Evolutionary conservation across 2,329 filamentous ascomycete species (phyloP).

Genomic region (Talaromyces sp.): DNA sequence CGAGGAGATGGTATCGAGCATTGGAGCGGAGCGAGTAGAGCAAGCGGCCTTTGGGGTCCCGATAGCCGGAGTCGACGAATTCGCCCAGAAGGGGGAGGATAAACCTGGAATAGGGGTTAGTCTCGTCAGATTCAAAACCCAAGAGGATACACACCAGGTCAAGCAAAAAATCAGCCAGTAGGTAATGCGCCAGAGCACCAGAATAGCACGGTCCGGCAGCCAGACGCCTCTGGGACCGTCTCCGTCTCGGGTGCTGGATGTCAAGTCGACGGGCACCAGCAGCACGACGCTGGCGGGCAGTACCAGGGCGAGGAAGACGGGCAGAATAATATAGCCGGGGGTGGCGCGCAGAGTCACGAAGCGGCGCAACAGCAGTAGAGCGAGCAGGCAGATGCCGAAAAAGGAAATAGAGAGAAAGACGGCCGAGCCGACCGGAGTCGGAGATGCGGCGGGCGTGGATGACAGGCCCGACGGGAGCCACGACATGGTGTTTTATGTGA

Average conservation of each 20-base stretch:
- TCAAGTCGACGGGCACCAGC: constrained; percentile 91
- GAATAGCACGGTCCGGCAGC: constrained; percentile 70
- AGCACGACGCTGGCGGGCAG: constrained; percentile 87
- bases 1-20: constrained; percentile 78
- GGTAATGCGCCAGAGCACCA: constrained; percentile 88
- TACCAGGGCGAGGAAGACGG: constrained; percentile 93
- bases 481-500: constrained; percentile 1
- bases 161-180: constrained; percentile 97
- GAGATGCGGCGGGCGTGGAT: constrained; percentile 11
- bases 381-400: constrained; percentile 65
- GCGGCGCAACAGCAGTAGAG: constrained; percentile 78
- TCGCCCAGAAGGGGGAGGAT: constrained; percentile 90
- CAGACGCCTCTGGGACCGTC: constrained; percentile 76
- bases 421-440: constrained; percentile 65
- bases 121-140: not conserved
- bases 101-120: constrained; percentile 51
- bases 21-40: constrained; percentile 83
- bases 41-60: constrained; percentile 74
- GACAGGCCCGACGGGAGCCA: not conserved
- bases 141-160: constrained; percentile 64
- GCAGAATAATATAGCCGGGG: constrained; percentile 80
- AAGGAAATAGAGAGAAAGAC: constrained; percentile 72
- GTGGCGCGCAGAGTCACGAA: constrained; percentile 88
- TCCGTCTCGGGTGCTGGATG: constrained; percentile 67
- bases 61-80: constrained; percentile 90